phyloP scores from a whole-genome alignment of 2,329 filamentous ascomycete species.

The Huntiella bhutanensis region DNA sequence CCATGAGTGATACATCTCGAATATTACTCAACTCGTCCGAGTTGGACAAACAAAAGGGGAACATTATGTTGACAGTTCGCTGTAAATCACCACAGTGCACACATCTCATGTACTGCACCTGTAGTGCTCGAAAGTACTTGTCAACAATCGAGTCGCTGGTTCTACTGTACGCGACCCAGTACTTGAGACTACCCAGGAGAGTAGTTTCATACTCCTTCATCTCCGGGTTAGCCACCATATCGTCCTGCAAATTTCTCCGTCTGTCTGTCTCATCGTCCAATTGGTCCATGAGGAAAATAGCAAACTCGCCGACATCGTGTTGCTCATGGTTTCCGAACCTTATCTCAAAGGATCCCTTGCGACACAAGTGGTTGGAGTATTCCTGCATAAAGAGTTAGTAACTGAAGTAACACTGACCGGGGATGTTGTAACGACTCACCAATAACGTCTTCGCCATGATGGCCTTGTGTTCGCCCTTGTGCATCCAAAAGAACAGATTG shows the following conservation, averaged over 20 bases:
- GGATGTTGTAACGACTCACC: constrained; percentile 23
- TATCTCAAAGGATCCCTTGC: constrained; percentile 15
- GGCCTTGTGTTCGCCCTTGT: constrained; percentile 26
- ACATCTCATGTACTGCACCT: constrained; percentile 45
- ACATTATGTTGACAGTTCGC: constrained; percentile 34
- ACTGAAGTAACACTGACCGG: constrained; percentile 6
- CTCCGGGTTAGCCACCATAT: constrained; percentile 4
- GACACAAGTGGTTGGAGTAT: constrained; percentile 28
- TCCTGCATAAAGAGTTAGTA: constrained; percentile 22
- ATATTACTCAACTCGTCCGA: background rate
- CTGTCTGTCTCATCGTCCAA: constrained; percentile 73
- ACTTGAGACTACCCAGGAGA: constrained; percentile 39
- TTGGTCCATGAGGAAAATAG: constrained; percentile 62
- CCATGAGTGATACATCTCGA: background rate
- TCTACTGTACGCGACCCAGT: constrained; percentile 55
- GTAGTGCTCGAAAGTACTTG: constrained; percentile 60
- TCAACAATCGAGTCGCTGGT: constrained; percentile 60
- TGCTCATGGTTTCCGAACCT: constrained; percentile 56
- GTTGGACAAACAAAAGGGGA: constrained; percentile 19
- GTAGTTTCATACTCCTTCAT: constrained; percentile 11
- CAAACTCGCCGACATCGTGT: constrained; percentile 84
- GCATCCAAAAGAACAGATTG: constrained; percentile 39
- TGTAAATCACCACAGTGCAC: constrained; percentile 29
- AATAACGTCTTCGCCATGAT: constrained; percentile 38
- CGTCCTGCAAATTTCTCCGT: constrained; percentile 23